Conservation (phyloP, 352 stramenopile genomes). For the Globisporangium emineosum region DNA sequence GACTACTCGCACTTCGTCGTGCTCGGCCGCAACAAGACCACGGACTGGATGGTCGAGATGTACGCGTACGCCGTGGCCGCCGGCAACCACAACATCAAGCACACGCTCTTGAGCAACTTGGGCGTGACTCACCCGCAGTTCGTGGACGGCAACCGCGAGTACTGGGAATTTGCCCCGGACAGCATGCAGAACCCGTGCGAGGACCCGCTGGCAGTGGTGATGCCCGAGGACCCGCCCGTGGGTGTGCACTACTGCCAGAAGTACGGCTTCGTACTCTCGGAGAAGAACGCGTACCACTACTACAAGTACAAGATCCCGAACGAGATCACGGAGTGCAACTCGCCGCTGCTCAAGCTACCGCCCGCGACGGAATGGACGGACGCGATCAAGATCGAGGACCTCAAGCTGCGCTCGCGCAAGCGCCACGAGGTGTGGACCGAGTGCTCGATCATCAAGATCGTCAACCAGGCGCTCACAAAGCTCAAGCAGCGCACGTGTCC, state of each 20-base stretch:
- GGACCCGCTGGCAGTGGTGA: slow-evolving; percentile 28
- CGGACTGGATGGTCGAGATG: slow-evolving; percentile 60
- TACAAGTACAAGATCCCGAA: slow-evolving; percentile 60
- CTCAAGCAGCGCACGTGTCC: slow-evolving; percentile 44
- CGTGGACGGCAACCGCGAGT: slow-evolving; percentile 24
- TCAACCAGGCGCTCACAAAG: slow-evolving; percentile 42
- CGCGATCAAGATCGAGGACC: slow-evolving; percentile 16
- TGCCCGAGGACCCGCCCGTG: slow-evolving; percentile 38
- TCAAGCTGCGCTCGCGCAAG: slow-evolving; percentile 17
- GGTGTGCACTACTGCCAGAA: slow-evolving; percentile 55
- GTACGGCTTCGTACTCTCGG: slow-evolving; percentile 40
- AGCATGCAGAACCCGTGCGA: slow-evolving; percentile 37
- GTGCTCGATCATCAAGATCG: slow-evolving; percentile 33
- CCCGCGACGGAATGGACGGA: slow-evolving; percentile 36
- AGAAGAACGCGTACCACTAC: slow-evolving; percentile 43
- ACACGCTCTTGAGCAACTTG: slow-evolving; percentile 47
- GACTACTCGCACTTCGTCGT: slow-evolving; percentile 56
- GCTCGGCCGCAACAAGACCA: slow-evolving; percentile 28
- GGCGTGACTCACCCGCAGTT: slow-evolving; percentile 40
- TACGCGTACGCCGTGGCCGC: slow-evolving; percentile 47
- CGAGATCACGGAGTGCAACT: slow-evolving; percentile 40
- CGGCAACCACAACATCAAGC: slow-evolving; percentile 50
- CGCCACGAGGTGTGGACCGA: slow-evolving; percentile 32
- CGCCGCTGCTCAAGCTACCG: slow-evolving; percentile 37
- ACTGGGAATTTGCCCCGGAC: slow-evolving; percentile 41